These are phyloP conservation scores for Plasmodium billcollinsi DNA, from an alignment of 169 alveolate species.

Conservation along the genomic window DNA sequence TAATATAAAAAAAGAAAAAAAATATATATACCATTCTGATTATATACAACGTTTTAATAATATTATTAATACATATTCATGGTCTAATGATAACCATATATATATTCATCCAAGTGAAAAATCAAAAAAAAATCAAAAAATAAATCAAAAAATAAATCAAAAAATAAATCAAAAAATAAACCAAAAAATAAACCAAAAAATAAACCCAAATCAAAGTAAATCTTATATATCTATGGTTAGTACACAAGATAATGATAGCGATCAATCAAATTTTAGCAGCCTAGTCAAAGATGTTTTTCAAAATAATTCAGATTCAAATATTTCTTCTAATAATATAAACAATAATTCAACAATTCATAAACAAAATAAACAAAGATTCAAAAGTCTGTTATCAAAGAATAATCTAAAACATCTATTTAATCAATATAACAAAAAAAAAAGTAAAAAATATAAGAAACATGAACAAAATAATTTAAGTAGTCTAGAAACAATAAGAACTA, in stretches of 20 bases:
- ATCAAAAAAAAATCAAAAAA: neutral
- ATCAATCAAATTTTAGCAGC: slow-evolving; percentile 12
- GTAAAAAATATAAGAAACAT: neutral
- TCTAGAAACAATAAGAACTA: slow-evolving; percentile 18
- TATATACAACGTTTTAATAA: slow-evolving; percentile 54
- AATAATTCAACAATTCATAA: neutral
- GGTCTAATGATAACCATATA: slow-evolving; percentile 52
- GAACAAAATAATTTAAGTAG: slow-evolving; percentile 6
- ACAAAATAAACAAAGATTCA: slow-evolving; percentile 1
- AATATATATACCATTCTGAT: slow-evolving; percentile 25
- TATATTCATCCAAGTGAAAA: neutral
- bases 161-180: too few species aligned
- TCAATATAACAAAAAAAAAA: slow-evolving; percentile 8
- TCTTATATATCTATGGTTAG: slow-evolving; percentile 18
- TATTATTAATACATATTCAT: slow-evolving; percentile 67
- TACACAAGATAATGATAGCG: slow-evolving; percentile 45
- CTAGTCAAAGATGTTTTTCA: slow-evolving; percentile 45
- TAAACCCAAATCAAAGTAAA: too few species aligned
- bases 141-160: too few species aligned
- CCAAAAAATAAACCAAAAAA: too few species aligned
- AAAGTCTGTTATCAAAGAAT: neutral
- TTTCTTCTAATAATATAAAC: slow-evolving; percentile 23
- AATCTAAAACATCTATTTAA: slow-evolving; percentile 13
- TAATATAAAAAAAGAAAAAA: neutral
- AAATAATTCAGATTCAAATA: slow-evolving; percentile 32